These are phyloP conservation scores for Ormosia emarginata DNA, from an alignment of 306 rosid genomes.

Conservation along the genomic window DNA sequence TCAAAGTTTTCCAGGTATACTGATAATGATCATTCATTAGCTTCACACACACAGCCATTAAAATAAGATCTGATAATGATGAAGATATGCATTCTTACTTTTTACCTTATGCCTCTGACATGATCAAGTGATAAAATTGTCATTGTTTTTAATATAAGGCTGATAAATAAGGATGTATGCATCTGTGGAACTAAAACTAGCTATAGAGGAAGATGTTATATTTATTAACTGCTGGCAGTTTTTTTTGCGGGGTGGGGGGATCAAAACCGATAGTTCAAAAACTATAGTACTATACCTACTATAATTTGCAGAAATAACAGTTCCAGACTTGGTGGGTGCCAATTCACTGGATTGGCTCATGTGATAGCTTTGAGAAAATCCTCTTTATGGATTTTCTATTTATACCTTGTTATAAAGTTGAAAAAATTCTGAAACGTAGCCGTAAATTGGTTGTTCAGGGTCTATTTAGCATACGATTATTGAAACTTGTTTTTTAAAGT, in stretches of 20 bases:
- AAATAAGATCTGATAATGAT: conserved; percentile 2
- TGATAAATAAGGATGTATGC: background rate
- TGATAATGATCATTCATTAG: conserved; percentile 19
- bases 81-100: background rate
- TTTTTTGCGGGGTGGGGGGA: background rate
- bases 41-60: background rate
- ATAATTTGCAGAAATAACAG: background rate
- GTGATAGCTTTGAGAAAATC: conserved; percentile 4
- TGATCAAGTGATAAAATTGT: background rate
- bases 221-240: background rate
- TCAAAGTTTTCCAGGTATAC: conserved; percentile 95
- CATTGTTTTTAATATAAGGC: background rate
- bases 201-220: background rate
- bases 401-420: background rate
- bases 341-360: background rate
- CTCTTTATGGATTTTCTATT: background rate
- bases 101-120: background rate
- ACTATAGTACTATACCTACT: background rate
- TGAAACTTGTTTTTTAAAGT: background rate
- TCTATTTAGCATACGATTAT: background rate
- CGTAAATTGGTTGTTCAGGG: background rate
- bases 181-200: conserved; percentile 2
- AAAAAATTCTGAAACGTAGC: background rate
- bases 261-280: background rate
- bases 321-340: background rate